Percentiles rank a stretch among this genome's conserved stretches.
Evolutionary conservation across 2,329 filamentous ascomycete genomes (phyloP).

Genomic region (Hypomyces perniciosus): DNA sequence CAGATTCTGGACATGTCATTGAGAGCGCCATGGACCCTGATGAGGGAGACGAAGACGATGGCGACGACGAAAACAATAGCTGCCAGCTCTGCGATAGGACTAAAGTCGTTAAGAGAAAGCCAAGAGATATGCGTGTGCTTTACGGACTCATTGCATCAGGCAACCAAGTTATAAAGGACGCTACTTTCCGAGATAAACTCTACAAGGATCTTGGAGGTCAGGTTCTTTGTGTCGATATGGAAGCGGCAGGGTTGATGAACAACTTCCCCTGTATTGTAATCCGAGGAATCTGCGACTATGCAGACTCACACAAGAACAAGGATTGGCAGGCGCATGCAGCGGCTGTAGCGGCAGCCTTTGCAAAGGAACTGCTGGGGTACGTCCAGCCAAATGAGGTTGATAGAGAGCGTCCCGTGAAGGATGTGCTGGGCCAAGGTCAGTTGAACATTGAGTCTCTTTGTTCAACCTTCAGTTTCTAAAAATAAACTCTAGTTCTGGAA

Average conservation of each 20-base stretch:
- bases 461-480: no score
- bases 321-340: slow-evolving; percentile 32
- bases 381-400: no score
- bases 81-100: neutral
- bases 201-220: slow-evolving; percentile 8
- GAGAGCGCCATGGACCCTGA: neutral
- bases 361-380: slow-evolving; percentile 15
- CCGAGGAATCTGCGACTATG: slow-evolving; percentile 35
- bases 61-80: rapidly evolving
- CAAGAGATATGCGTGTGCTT: slow-evolving; percentile 7
- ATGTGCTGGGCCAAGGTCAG: no score
- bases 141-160: slow-evolving; percentile 25
- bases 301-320: slow-evolving; percentile 34
- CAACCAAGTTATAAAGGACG: slow-evolving; percentile 32
- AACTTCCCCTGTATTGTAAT: slow-evolving; percentile 29
- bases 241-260: slow-evolving; percentile 22
- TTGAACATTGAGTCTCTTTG: no score
- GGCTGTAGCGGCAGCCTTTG: slow-evolving; percentile 25
- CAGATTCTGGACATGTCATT: neutral
- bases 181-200: slow-evolving; percentile 23
- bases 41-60: neutral
- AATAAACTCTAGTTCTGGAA: no score
- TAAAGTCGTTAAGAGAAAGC: neutral
- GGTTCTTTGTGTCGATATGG: slow-evolving; percentile 25
- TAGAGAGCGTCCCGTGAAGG: no score